Conservation (phyloP, 2,329 filamentous ascomycete genomes). For the Juglanconis sp. region DNA sequence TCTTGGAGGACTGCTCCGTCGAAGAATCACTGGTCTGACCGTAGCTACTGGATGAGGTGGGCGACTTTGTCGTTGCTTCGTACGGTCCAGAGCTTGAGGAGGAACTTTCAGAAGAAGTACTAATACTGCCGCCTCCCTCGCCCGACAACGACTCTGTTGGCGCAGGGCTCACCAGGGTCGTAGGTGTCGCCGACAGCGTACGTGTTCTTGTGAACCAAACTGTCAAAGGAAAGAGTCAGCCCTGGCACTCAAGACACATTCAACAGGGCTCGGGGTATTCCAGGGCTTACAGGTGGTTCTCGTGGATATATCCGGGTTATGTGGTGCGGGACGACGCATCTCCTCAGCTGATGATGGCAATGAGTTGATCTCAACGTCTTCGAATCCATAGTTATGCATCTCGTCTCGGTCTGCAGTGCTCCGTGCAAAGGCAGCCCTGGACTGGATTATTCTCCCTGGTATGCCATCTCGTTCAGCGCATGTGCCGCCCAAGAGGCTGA, state of each 20-base stretch:
- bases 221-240: neutral
- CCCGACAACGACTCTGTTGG: neutral
- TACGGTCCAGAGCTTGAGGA: neutral
- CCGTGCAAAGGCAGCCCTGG: neutral
- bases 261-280: neutral
- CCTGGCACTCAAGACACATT: too few relatives aligned
- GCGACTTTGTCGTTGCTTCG: neutral
- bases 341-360: neutral
- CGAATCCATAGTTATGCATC: too few relatives aligned
- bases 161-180: neutral
- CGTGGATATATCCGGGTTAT: neutral
- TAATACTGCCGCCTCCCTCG: neutral
- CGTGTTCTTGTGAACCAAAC: neutral
- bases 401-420: neutral
- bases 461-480: neutral
- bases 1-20: neutral
- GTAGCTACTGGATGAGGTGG: neutral
- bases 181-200: neutral
- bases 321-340: neutral
- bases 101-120: neutral
- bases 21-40: neutral
- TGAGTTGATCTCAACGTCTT: neutral
- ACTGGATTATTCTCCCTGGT: neutral
- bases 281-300: neutral
- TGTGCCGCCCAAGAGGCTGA: neutral